Percentiles rank a stretch among this genome's conserved stretches.
phyloP scores from a whole-genome alignment of 805 yeast genomes.

The Cyberlindnera nakhonratchasimensis region DNA sequence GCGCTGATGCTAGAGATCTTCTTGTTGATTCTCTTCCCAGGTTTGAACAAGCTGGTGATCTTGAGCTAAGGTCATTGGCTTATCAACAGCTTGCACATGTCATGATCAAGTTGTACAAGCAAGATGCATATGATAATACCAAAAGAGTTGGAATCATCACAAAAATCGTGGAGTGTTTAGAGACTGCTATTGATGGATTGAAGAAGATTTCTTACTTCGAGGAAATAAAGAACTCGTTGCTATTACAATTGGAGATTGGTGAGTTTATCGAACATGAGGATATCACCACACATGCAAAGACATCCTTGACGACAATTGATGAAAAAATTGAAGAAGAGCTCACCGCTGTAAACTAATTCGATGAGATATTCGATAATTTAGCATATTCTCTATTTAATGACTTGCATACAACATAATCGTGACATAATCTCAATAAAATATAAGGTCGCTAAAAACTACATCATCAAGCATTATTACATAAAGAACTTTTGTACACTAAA shows the following conservation, averaged over 20 bases:
- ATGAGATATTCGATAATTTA: too few relatives aligned
- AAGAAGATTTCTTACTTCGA: constrained; percentile 36
- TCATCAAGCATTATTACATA: constrained; percentile 10
- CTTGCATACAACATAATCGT: neutral
- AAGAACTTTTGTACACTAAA: constrained; percentile 26
- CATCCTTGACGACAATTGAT: constrained; percentile 7
- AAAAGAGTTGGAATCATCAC: constrained; percentile 11
- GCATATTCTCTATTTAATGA: neutral
- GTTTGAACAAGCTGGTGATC: constrained; percentile 38
- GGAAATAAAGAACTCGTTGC: constrained; percentile 39
- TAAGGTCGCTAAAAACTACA: constrained; percentile 1
- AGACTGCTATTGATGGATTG: constrained; percentile 43
- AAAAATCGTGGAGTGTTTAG: constrained; percentile 36
- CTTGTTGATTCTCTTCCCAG: constrained; percentile 42
- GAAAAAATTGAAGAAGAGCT: constrained; percentile 12
- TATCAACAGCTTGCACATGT: constrained; percentile 33
- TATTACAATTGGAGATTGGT: constrained; percentile 39
- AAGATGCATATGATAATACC: neutral
- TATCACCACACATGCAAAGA: constrained; percentile 27
- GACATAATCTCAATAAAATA: too few relatives aligned
- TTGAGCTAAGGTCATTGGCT: constrained; percentile 38
- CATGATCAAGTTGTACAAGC: constrained; percentile 15
- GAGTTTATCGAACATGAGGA: constrained; percentile 29
- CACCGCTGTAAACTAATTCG: constrained; percentile 4
- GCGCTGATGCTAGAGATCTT: constrained; percentile 42